Conservation (phyloP, 2,329 filamentous ascomycete species). For the Aureobasidium sp. region DNA sequence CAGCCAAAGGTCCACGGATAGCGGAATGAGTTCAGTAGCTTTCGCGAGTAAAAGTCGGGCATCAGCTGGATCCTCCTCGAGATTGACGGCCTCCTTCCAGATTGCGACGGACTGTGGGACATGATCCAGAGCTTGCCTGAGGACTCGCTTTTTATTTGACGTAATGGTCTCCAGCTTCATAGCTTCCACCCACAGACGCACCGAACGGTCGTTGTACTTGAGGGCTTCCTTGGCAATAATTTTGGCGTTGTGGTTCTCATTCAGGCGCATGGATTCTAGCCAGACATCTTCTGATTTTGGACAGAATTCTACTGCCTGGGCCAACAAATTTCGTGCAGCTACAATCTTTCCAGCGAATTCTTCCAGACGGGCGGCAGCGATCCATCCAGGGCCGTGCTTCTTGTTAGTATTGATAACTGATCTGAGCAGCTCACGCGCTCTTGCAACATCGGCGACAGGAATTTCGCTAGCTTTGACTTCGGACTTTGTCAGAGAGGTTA, state of each 20-base stretch:
- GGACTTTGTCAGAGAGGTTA: slow-evolving; percentile 81
- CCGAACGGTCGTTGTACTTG: slow-evolving; percentile 81
- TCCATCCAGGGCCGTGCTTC: slow-evolving; percentile 90
- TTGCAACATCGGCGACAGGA: slow-evolving; percentile 89
- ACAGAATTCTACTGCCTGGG: slow-evolving; percentile 80
- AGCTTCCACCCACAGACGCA: slow-evolving; percentile 87
- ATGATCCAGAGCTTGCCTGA: slow-evolving; percentile 83
- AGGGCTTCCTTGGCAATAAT: slow-evolving; percentile 92
- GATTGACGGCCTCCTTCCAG: slow-evolving; percentile 97
- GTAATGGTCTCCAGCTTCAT: slow-evolving; percentile 83
- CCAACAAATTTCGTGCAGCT: slow-evolving; percentile 79
- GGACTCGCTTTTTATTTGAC: slow-evolving; percentile 83
- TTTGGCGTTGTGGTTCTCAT: slow-evolving; percentile 88
- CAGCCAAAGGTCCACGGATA: slow-evolving; percentile 92
- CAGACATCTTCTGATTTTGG: slow-evolving; percentile 93
- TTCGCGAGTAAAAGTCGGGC: slow-evolving; percentile 85
- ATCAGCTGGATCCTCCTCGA: slow-evolving; percentile 85
- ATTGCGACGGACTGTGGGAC: slow-evolving; percentile 89
- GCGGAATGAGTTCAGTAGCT: slow-evolving; percentile 88
- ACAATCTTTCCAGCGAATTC: slow-evolving; percentile 89
- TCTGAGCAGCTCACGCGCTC: slow-evolving; percentile 84
- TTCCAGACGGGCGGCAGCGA: slow-evolving; percentile 86
- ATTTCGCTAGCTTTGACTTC: slow-evolving; percentile 72
- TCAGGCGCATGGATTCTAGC: slow-evolving; percentile 91
- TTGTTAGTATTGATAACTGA: slow-evolving; percentile 97